phyloP scores from a whole-genome alignment of 768 basidiomycete genomes.

The Clavaria fumosa region DNA sequence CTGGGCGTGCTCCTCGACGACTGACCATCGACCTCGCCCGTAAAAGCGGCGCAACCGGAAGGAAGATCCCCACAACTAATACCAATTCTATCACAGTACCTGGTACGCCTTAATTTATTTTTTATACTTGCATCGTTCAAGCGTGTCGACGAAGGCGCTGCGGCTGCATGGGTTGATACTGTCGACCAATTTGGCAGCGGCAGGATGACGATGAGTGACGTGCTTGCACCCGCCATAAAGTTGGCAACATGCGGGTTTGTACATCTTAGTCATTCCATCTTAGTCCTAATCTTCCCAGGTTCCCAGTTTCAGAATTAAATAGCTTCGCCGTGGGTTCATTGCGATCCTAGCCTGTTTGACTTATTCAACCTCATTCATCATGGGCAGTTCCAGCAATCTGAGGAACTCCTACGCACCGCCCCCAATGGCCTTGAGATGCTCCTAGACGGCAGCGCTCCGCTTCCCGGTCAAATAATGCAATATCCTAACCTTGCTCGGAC shows the following conservation, averaged over 20 bases:
- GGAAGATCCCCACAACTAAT: conserved; percentile 60
- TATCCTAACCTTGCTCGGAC: conserved; percentile 74
- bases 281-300: conserved; percentile 25
- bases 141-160: too few species aligned
- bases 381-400: conserved; percentile 39
- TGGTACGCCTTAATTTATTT: too few species aligned
- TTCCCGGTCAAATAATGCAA: conserved; percentile 70
- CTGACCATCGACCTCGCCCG: conserved; percentile 62
- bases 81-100: conserved; percentile 89
- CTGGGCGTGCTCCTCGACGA: conserved; percentile 72
- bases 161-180: conserved; percentile 90
- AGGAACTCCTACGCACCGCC: conserved; percentile 60
- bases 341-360: conserved; percentile 5
- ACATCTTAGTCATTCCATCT: conserved; percentile 1
- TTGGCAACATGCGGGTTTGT: conserved; percentile 81
- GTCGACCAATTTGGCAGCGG: conserved; percentile 73
- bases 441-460: conserved; percentile 67
- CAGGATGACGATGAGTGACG: conserved; percentile 41
- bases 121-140: too few species aligned
- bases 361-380: conserved; percentile 3
- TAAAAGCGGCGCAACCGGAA: conserved; percentile 49
- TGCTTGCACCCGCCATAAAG: conserved; percentile 78
- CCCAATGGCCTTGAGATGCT: conserved; percentile 81
- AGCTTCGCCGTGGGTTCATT: conserved; percentile 32
- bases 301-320: conserved; percentile 79